Base-by-base conservation (phyloP, 768 basidiomycete genomes). In the Auriscalpium orientale region DNA sequence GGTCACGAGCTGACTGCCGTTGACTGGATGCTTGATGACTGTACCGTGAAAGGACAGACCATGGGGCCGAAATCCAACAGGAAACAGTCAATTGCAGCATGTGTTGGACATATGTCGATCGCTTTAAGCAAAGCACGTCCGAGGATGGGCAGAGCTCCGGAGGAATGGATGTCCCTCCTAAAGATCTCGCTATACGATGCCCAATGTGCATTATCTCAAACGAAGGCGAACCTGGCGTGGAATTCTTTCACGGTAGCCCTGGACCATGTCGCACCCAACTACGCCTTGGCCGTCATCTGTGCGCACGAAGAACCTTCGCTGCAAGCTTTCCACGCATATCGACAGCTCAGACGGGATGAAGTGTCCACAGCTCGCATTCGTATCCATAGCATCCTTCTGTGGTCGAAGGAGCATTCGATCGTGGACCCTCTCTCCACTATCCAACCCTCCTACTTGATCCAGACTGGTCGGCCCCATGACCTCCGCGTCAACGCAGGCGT, bases 361-460 rank as follows among this genome's bases (percentile, higher is more conserved):
- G 15, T 52, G 38, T 21, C 40, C n/a, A 46, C 21, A 12, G 38
- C 53, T 15, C 58, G 57, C 11, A 21, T 43, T 18, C 56, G 56
- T 35, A 69, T 85, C 20, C 70, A 72, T 49, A 70, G 72, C 45
- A 75, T 87, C 49, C 72, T 89, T 51, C 66, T 70, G 56, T 71
- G 71, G 51, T 82, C 84, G n/a, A 70, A 72, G 33, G 70, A 78
- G 34, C 70, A 75, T 21, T 65, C 80, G 3, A 70, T 82, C 33
- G 74, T 89, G 8, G 89, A 93, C 65, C 87, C 89, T 8, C 74
- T 91, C 13, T 92, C 91, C 20, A 82, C 88, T 35, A 89, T 84
- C 34, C 89, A 92, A 49, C 88, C 90, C 7, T 92, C 91, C 2
- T 91, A 82, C 65, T 77, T 95, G 36, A 81, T 94, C 22, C 90